phyloP scores from a whole-genome alignment of 1,139 yeast species.

The Nakaseomyces delphensis region DNA sequence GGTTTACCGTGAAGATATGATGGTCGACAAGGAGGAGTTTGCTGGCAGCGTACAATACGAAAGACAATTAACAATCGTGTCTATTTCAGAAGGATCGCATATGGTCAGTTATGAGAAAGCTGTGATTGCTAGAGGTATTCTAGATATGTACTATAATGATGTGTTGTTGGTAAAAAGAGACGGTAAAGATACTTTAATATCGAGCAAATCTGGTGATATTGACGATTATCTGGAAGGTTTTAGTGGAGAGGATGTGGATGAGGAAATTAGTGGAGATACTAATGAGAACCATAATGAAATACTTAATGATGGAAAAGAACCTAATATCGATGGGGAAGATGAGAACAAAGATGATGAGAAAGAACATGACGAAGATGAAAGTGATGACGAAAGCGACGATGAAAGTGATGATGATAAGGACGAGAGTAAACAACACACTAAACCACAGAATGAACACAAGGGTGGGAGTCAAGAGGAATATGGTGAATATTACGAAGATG shows the following conservation, averaged over 20 bases:
- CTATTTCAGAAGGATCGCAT: conserved; percentile 71
- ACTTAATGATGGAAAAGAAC: neutral
- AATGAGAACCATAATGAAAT: conserved; percentile 7
- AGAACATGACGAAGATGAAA: conserved; percentile 4
- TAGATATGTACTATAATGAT: conserved; percentile 37
- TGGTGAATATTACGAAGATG: conserved; percentile 11
- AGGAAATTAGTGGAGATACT: conserved; percentile 1
- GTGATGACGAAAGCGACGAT: conserved; percentile 7
- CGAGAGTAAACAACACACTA: conserved; percentile 9
- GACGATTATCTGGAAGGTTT: conserved; percentile 12
- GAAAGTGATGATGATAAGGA: conserved; percentile 9
- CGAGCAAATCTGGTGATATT: conserved; percentile 17
- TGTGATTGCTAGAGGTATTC: conserved; percentile 56
- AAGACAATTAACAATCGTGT: conserved; percentile 68
- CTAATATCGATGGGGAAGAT: too few relatives aligned
- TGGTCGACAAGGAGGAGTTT: conserved; percentile 31
- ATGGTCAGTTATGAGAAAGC: conserved; percentile 92
- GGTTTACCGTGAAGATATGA: conserved; percentile 44
- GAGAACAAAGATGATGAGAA: conserved; percentile 9
- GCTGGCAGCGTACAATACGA: conserved; percentile 51
- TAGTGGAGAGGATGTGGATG: conserved; percentile 6
- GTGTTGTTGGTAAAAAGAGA: conserved; percentile 14
- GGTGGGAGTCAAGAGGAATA: conserved; percentile 12
- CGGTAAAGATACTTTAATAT: conserved; percentile 13
- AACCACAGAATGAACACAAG: conserved; percentile 12